Evolutionary conservation across 2,329 filamentous ascomycete species (phyloP).

Genomic region (Exophiala aquamarina): DNA sequence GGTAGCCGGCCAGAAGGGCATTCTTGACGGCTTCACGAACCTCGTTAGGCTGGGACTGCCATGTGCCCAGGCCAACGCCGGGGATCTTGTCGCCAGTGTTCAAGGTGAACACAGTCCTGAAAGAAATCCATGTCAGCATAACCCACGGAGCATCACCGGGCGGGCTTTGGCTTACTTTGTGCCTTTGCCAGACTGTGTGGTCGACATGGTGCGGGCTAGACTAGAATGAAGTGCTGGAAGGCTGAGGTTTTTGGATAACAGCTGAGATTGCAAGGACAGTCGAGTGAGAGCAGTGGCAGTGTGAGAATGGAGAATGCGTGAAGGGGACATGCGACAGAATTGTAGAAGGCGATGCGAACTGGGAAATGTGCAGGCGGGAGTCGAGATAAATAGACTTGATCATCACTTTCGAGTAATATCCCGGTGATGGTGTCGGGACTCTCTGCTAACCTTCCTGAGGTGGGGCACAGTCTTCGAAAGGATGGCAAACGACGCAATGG

Average conservation of each 20-base stretch:
- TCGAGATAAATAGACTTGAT: conserved; percentile 1
- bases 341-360: background rate
- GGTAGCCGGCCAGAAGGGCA: conserved; percentile 68
- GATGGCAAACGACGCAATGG: conserved; percentile 3
- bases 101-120: conserved; percentile 33
- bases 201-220: conserved; percentile 19
- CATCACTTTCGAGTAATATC: conserved; percentile 18
- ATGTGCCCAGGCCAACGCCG: conserved; percentile 74
- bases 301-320: conserved; percentile 8
- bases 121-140: conserved; percentile 3
- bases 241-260: conserved; percentile 1
- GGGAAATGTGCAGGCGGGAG: background rate
- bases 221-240: conserved; percentile 1
- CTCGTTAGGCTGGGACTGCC: conserved; percentile 71
- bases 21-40: conserved; percentile 70
- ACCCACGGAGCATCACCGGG: background rate
- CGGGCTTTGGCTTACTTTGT: conserved; percentile 20
- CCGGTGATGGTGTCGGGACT: conserved; percentile 9
- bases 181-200: conserved; percentile 22
- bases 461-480: conserved; percentile 3
- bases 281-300: background rate
- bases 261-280: too few relatives aligned
- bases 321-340: conserved; percentile 16
- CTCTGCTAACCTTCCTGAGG: background rate
- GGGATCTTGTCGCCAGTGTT: conserved; percentile 45